These are phyloP conservation scores for Ceratobasidium sp. DNA, from an alignment of 1,284 basidiomycete genomes.

Conservation along the genomic window DNA sequence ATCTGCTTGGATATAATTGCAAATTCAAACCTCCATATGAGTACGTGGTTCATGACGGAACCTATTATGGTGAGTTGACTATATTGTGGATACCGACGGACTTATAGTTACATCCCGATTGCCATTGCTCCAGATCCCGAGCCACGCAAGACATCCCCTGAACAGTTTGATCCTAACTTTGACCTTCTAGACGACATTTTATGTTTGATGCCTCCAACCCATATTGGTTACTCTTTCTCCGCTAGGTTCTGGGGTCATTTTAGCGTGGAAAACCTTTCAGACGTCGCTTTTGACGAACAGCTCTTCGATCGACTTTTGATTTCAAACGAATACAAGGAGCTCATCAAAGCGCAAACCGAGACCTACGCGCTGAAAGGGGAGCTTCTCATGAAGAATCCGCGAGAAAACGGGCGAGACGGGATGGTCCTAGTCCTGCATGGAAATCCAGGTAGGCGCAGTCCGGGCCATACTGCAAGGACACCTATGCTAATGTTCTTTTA, in stretches of 20 bases:
- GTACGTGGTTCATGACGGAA: background rate
- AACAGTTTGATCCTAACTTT: constrained; percentile 24
- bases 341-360: constrained; percentile 26
- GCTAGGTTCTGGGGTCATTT: constrained; percentile 18
- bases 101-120: no score
- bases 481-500: background rate
- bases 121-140: background rate
- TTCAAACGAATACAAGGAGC: constrained; percentile 23
- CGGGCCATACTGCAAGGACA: background rate
- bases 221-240: constrained; percentile 19
- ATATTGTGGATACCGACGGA: background rate
- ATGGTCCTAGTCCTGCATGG: constrained; percentile 27
- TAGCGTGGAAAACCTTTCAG: constrained; percentile 21
- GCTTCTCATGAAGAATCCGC: background rate
- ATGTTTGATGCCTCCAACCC: constrained; percentile 27
- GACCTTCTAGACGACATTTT: constrained; percentile 10
- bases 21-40: background rate
- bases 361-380: background rate
- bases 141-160: constrained; percentile 7
- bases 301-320: constrained; percentile 23
- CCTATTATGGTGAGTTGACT: background rate
- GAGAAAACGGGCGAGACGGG: constrained; percentile 4
- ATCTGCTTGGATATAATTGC: background rate
- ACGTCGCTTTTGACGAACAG: constrained; percentile 1
- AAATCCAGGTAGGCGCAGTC: background rate